These are phyloP conservation scores for Zarea fungicola DNA, from an alignment of 2,329 filamentous ascomycete species.

Conservation along the genomic window DNA sequence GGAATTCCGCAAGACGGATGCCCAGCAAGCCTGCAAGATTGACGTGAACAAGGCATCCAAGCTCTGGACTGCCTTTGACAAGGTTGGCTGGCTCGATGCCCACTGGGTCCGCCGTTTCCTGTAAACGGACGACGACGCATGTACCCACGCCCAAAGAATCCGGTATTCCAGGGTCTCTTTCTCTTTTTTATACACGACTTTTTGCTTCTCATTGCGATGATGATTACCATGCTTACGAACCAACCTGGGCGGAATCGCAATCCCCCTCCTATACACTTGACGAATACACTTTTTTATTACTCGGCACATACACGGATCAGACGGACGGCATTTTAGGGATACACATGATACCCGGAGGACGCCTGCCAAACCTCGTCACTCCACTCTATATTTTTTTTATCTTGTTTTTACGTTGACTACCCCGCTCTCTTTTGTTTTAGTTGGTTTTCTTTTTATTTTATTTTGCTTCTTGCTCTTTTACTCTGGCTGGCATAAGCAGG, in stretches of 20 bases:
- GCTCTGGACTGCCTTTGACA: constrained; percentile 83
- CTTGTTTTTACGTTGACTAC: too few relatives aligned
- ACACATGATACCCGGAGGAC: constrained; percentile 36
- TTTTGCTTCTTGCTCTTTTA: constrained; percentile 10
- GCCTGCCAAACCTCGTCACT: constrained; percentile 29
- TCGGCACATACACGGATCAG: constrained; percentile 28
- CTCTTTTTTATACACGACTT: too few relatives aligned
- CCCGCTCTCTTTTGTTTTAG: constrained; percentile 13
- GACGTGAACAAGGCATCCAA: constrained; percentile 97
- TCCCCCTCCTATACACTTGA: constrained; percentile 16
- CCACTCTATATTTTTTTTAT: constrained; percentile 31
- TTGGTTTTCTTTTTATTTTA: constrained; percentile 13
- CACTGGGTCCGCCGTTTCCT: constrained; percentile 36
- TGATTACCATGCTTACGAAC: not conserved
- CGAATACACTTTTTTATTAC: constrained; percentile 23
- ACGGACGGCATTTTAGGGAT: constrained; percentile 29
- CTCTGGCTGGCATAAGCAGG: too few relatives aligned
- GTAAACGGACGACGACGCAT: constrained; percentile 22
- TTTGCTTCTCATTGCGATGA: constrained; percentile 1
- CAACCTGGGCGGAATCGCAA: not conserved
- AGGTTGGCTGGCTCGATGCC: constrained; percentile 73
- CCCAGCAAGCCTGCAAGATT: constrained; percentile 95
- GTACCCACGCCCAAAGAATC: not conserved
- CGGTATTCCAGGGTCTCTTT: constrained; percentile 4
- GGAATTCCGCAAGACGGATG: constrained; percentile 91